Conservation (phyloP, 1,284 basidiomycete species). For the Peniophora sp. region DNA sequence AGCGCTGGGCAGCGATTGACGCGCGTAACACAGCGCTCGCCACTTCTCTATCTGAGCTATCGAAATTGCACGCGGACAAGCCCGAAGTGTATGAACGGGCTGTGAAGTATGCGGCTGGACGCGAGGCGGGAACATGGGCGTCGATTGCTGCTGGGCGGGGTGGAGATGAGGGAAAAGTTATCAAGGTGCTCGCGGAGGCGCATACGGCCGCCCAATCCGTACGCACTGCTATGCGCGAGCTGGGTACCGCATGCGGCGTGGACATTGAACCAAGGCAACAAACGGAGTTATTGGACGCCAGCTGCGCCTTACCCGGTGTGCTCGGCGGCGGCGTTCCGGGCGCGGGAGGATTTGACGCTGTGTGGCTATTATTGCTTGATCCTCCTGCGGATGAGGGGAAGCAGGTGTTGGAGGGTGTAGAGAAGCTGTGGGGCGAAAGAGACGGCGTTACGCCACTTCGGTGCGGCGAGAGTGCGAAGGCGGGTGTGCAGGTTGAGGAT, state of each 20-base stretch:
- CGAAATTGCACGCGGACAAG: slow-evolving; percentile 37
- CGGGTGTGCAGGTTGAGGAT: slow-evolving; percentile 63
- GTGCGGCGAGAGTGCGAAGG: slow-evolving; percentile 65
- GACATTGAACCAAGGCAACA: slow-evolving; percentile 92
- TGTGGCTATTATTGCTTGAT: slow-evolving; percentile 85
- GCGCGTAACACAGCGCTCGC: slow-evolving; percentile 53
- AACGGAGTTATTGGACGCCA: slow-evolving; percentile 79
- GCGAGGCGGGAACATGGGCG: no score
- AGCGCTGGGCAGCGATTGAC: slow-evolving; percentile 67
- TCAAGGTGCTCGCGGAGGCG: no score
- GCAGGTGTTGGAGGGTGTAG: slow-evolving; percentile 39
- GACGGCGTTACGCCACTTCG: slow-evolving; percentile 77
- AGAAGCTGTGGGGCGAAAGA: slow-evolving; percentile 69
- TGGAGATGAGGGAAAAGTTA: no score
- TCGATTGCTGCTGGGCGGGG: no score
- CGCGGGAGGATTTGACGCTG: slow-evolving; percentile 95
- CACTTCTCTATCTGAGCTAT: slow-evolving; percentile 40
- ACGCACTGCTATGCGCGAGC: slow-evolving; percentile 65
- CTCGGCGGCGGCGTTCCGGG: slow-evolving; percentile 95
- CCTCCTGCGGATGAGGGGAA: slow-evolving; percentile 38
- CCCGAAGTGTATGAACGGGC: slow-evolving; percentile 41
- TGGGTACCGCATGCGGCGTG: slow-evolving; percentile 76
- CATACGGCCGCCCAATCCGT: no score
- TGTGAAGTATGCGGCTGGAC: no score
- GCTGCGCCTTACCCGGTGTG: slow-evolving; percentile 73